Percentiles rank a stretch among this genome's conserved stretches.
These are phyloP conservation scores for Paxillus ammoniavirescens DNA, from an alignment of 768 basidiomycete species.

Conservation along the genomic window DNA sequence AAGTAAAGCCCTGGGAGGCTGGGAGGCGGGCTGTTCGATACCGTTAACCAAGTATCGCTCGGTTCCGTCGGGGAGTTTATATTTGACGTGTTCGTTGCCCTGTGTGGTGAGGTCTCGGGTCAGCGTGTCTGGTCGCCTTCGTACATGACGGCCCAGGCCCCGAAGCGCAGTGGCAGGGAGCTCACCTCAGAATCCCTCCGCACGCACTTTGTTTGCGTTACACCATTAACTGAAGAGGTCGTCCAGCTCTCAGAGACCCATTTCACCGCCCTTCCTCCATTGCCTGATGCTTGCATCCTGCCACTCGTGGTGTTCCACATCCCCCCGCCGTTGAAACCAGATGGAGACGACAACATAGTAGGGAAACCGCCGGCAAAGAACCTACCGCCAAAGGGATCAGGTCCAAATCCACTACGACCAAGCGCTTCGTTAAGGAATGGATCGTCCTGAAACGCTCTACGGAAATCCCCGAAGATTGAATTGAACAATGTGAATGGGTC, in stretches of 20 bases:
- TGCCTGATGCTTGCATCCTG: conserved; percentile 11
- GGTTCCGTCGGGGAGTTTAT: conserved; percentile 64
- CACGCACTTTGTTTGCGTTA: conserved; percentile 56
- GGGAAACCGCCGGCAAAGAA: conserved; percentile 11
- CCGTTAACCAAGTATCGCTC: conserved; percentile 70
- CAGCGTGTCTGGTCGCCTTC: background rate
- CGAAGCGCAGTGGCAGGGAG: background rate
- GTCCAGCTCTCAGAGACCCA: conserved; percentile 58
- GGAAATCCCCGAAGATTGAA: conserved; percentile 59
- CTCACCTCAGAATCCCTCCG: conserved; percentile 59
- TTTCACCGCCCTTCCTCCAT: conserved; percentile 14
- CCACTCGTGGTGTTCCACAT: conserved; percentile 4
- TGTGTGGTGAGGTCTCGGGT: conserved; percentile 26
- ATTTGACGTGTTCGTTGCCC: conserved; percentile 76
- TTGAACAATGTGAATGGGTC: conserved; percentile 79
- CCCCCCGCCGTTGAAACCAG: conserved; percentile 14
- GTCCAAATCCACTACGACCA: conserved; percentile 14
- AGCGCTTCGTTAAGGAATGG: conserved; percentile 34
- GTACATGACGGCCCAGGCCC: background rate
- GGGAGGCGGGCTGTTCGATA: conserved; percentile 38
- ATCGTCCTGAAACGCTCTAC: conserved; percentile 32
- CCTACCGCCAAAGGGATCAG: conserved; percentile 11
- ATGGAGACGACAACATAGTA: conserved; percentile 6
- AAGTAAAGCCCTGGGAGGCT: conserved; percentile 12
- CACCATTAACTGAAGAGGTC: conserved; percentile 63